These are phyloP conservation scores for Berberis vulgaris DNA, from an alignment of 164 flowering plant genomes.

Conservation along the genomic window DNA sequence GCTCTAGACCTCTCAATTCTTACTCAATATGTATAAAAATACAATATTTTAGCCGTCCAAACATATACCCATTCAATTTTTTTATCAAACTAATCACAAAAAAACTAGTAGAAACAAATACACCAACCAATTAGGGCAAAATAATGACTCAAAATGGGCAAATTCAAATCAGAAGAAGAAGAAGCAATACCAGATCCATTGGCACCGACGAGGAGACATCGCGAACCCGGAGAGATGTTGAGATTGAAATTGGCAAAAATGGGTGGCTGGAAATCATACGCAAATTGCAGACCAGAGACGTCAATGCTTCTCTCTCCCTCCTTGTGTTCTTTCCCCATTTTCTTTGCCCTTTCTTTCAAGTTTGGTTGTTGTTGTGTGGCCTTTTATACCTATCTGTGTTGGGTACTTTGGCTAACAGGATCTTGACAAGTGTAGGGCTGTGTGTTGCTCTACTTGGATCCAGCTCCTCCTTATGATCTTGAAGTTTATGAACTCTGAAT, in stretches of 20 bases:
- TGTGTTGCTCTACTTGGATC: too few species aligned
- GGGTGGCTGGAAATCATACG: slow-evolving; percentile 55
- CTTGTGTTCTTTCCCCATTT: slow-evolving; percentile 8
- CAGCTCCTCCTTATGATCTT: too few species aligned
- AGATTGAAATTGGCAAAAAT: slow-evolving; percentile 66
- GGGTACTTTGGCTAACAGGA: too few species aligned
- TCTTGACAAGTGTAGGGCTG: too few species aligned
- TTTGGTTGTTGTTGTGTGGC: background rate
- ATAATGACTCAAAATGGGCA: background rate
- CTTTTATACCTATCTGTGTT: slow-evolving; percentile 1
- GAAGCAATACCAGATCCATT: slow-evolving; percentile 74
- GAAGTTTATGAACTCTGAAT: too few species aligned
- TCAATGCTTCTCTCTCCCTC: slow-evolving; percentile 26
- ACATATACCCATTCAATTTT: too few species aligned
- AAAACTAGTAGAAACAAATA: background rate
- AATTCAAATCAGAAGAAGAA: background rate
- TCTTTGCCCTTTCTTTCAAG: background rate
- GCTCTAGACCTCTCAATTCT: too few species aligned
- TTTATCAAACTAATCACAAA: too few species aligned
- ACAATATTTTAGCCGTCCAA: too few species aligned
- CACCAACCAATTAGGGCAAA: background rate
- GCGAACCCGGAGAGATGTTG: slow-evolving; percentile 67
- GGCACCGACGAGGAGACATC: slow-evolving; percentile 94
- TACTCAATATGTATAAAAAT: too few species aligned
- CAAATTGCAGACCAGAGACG: slow-evolving; percentile 72